Conservation (phyloP, 768 basidiomycete species). For the Suillus spraguei region DNA sequence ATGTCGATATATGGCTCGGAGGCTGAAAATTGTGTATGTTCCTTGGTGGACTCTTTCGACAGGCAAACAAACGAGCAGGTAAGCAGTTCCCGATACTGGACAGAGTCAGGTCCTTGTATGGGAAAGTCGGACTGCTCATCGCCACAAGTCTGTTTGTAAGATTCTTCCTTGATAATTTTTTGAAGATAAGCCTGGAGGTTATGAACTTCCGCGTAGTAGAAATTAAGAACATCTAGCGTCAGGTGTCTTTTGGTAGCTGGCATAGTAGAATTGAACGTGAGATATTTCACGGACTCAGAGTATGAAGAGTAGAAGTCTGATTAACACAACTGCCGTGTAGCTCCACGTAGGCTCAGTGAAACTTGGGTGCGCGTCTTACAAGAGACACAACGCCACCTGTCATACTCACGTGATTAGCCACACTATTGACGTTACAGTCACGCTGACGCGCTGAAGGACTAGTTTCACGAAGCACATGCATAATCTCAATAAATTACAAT, state of each 20-base stretch:
- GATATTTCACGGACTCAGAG: neutral
- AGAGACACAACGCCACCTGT: no score
- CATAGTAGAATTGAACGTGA: neutral
- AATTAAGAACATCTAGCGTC: slow-evolving; percentile 39
- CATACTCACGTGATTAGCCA: no score
- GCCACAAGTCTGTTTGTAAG: slow-evolving; percentile 15
- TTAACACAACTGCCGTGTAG: neutral
- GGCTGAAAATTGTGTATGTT: slow-evolving; percentile 29
- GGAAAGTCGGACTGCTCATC: slow-evolving; percentile 14
- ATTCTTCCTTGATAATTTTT: slow-evolving; percentile 34
- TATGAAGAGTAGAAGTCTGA: neutral
- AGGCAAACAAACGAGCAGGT: slow-evolving; percentile 49
- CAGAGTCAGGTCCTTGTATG: slow-evolving; percentile 24
- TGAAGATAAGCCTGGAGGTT: slow-evolving; percentile 42
- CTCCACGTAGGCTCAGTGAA: no score
- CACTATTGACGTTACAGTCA: no score
- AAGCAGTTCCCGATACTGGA: slow-evolving; percentile 41
- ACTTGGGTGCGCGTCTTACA: no score
- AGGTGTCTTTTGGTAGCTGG: slow-evolving; percentile 12
- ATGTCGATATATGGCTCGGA: slow-evolving; percentile 43
- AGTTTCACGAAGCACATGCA: no score
- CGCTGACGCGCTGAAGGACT: no score
- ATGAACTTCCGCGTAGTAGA: slow-evolving; percentile 47
- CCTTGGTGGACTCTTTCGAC: slow-evolving; percentile 22
- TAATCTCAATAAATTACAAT: no score